phyloP scores from a whole-genome alignment of 345 rosid genomes.

The Erysimum cheiranthoides region DNA sequence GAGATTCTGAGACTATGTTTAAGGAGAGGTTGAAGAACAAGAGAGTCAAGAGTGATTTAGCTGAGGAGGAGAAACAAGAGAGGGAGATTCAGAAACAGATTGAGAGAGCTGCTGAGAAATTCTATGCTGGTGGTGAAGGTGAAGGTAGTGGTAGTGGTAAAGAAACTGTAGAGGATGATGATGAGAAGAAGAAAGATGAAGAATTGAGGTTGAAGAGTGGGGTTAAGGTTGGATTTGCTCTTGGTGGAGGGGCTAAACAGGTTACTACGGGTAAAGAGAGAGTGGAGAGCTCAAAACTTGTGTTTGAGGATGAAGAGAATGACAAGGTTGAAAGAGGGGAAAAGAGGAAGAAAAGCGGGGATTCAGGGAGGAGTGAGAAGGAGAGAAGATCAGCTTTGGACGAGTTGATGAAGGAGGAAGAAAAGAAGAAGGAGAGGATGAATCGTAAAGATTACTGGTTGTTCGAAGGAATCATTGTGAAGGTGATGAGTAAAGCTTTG shows the following conservation, averaged over 20 bases:
- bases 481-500: constrained; percentile 88
- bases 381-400: constrained; percentile 65
- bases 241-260: constrained; percentile 50
- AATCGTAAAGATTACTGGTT: constrained; percentile 94
- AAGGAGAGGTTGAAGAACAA: constrained; percentile 89
- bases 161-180: constrained; percentile 15
- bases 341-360: constrained; percentile 46
- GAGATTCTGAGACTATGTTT: constrained; percentile 82
- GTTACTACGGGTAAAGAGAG: constrained; percentile 49
- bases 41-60: constrained; percentile 74
- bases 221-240: constrained; percentile 73
- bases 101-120: constrained; percentile 70
- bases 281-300: constrained; percentile 55
- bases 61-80: constrained; percentile 94
- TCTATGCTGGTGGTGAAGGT: constrained; percentile 36
- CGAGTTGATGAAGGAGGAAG: constrained; percentile 94
- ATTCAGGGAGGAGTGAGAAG: constrained; percentile 45
- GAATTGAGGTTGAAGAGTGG: constrained; percentile 63
- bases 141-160: constrained; percentile 29
- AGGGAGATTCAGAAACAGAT: constrained; percentile 80
- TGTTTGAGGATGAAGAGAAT: constrained; percentile 63
- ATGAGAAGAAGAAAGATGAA: constrained; percentile 41
- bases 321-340: constrained; percentile 47
- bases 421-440: constrained; percentile 75
- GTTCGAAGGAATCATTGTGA: constrained; percentile 79